Evolutionary conservation across 2,329 filamentous ascomycete species (phyloP).

Genomic region (Fusarium kyushuense): DNA sequence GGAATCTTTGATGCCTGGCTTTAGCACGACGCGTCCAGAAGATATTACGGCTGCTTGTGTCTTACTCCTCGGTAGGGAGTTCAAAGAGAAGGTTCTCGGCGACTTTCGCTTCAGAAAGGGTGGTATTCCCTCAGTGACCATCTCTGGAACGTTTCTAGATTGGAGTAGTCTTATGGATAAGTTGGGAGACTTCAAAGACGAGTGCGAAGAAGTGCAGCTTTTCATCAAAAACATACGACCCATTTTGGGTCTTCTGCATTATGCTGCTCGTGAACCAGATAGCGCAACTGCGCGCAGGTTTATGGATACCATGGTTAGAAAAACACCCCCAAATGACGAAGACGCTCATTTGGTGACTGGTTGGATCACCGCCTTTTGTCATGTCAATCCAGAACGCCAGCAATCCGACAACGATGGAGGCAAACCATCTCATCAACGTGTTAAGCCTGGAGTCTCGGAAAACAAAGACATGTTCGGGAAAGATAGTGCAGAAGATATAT

Average conservation of each 20-base stretch:
- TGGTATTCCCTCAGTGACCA: not conserved
- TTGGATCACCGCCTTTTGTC: not conserved
- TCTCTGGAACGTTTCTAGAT: rapidly evolving
- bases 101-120: not conserved
- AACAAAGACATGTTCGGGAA: not conserved
- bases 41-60: not conserved
- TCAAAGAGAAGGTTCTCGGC: not conserved
- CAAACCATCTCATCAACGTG: not conserved
- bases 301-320: not conserved
- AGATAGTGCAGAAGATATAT: too few relatives aligned
- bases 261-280: not conserved
- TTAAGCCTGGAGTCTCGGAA: not conserved
- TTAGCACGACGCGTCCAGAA: not conserved
- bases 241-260: not conserved
- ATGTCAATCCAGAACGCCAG: not conserved
- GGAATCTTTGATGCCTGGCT: not conserved
- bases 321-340: rapidly evolving
- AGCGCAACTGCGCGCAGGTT: not conserved
- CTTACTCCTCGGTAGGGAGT: not conserved
- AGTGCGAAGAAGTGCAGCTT: not conserved
- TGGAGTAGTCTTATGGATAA: not conserved
- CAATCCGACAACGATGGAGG: rapidly evolving
- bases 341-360: not conserved
- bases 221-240: not conserved
- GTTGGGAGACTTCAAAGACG: rapidly evolving